Evolutionary conservation across 1,139 yeast genomes (phyloP).

Genomic region (Blastobotrys persicus): DNA sequence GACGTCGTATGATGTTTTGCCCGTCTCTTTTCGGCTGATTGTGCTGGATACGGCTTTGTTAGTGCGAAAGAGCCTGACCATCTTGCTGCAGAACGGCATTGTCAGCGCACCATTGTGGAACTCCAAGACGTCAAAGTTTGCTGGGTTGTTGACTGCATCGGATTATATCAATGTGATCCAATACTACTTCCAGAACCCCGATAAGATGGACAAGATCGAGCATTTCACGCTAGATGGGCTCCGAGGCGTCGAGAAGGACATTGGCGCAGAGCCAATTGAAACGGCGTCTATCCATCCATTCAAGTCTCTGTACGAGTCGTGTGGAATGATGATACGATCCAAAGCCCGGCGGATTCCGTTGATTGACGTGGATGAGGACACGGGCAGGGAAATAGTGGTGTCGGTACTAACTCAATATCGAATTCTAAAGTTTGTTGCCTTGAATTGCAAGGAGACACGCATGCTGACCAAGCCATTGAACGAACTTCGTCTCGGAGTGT

Average conservation of each 20-base stretch:
- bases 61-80: conserved; percentile 88
- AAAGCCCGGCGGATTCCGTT: conserved; percentile 93
- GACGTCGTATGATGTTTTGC: conserved; percentile 94
- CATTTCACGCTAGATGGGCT: conserved; percentile 82
- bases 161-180: conserved; percentile 96
- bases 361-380: conserved; percentile 90
- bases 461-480: conserved; percentile 74
- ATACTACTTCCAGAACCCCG: conserved; percentile 89
- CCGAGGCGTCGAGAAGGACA: conserved; percentile 75
- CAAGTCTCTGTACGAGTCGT: conserved; percentile 86
- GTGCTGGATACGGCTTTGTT: conserved; percentile 89
- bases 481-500: conserved; percentile 64
- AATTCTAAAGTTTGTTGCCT: conserved; percentile 89
- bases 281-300: conserved; percentile 90
- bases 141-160: conserved; percentile 87
- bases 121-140: conserved; percentile 81
- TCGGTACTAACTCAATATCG: conserved; percentile 95
- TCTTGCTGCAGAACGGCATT: conserved; percentile 85
- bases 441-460: conserved; percentile 92
- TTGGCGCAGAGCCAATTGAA: conserved; percentile 86
- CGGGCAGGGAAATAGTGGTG: conserved; percentile 91
- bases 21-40: conserved; percentile 89
- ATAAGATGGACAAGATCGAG: conserved; percentile 85
- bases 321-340: conserved; percentile 85
- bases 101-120: conserved; percentile 98